Evolutionary conservation across 352 stramenopile species (phyloP), one percentile per base, ranked within the genome.

Genomic region (Phytophthora quininea): DNA sequence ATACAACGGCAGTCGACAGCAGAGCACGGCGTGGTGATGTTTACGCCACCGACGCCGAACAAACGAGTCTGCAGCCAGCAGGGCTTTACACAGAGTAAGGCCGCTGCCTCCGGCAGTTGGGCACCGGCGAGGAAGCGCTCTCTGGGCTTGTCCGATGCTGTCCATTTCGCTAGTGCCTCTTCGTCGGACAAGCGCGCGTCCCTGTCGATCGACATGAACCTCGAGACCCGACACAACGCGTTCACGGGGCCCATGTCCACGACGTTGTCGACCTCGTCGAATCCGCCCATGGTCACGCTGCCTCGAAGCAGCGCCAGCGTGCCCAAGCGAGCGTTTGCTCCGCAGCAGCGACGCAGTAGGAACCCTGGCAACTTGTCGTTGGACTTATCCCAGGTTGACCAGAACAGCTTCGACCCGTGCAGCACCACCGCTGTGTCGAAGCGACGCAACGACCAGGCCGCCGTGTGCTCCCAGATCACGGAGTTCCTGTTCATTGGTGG

Each of bases 401-500:
- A 85, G 12, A 50, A 64, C 0, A 67, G 65, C 10, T 65, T 84
- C 8, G 74, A 82, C 14, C 57, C 59, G 9, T 53, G 58, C 54
- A 57, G 30, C 24, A 61, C 49, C 33, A 68, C 70, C 4, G 67
- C 57, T 11, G 62, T 38, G 24, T 62, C 48, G 6, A 62, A 71
- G 35, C 80, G 79, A 14, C 75, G 74, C 0, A 83, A 84, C 40
- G 86, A 93, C 50, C 77, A 92, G 45, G 77, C 80, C 2, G 84
- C 76, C 1, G 73, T 89, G 29, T 96, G 89, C 71, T 96, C 89
- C 3, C 80, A 86, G 56, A 58, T 96, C 5, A 94, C 84, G 6
- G 87, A 96, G 35, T 96, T 96, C 48, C 64, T 97, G n/a, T 97
- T 85, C 54, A 91, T 97, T 54, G 88, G 91, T 33, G 87, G 91